Percentiles rank a stretch among this genome's conserved stretches.
Evolutionary conservation across 2,329 filamentous ascomycete genomes (phyloP).

Genomic region (Pseudofabraea citricarpa): DNA sequence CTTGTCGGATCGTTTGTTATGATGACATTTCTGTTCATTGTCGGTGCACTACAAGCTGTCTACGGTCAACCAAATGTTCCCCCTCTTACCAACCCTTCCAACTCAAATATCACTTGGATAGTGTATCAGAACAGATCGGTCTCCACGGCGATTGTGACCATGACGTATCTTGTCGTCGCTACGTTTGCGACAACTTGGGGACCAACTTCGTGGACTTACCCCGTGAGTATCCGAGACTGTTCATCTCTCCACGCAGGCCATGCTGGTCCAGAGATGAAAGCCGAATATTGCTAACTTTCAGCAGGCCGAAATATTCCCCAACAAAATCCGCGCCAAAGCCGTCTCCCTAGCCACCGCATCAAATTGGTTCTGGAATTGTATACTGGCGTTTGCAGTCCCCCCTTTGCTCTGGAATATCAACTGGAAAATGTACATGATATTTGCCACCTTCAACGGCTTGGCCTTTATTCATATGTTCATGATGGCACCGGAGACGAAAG

Average conservation of each 20-base stretch:
- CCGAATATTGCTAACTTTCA: too few relatives aligned
- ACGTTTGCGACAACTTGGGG: slow-evolving; percentile 61
- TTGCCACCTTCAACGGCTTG: slow-evolving; percentile 64
- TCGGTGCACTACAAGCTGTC: slow-evolving; percentile 55
- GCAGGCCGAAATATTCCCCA: slow-evolving; percentile 64
- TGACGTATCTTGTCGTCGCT: slow-evolving; percentile 69
- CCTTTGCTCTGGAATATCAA: slow-evolving; percentile 50
- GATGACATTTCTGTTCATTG: slow-evolving; percentile 56
- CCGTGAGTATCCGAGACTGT: too few relatives aligned
- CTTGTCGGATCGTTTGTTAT: slow-evolving; percentile 62
- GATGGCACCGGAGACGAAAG: slow-evolving; percentile 62
- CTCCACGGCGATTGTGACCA: slow-evolving; percentile 62
- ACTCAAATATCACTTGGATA: slow-evolving; percentile 52
- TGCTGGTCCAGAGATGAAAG: too few relatives aligned
- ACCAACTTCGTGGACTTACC: slow-evolving; percentile 46
- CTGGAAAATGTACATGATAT: slow-evolving; percentile 68
- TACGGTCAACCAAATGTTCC: slow-evolving; percentile 47
- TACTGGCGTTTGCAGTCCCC: slow-evolving; percentile 48
- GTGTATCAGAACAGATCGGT: slow-evolving; percentile 45
- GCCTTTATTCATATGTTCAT: slow-evolving; percentile 68
- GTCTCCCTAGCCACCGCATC: slow-evolving; percentile 70
- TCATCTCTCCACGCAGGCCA: too few relatives aligned
- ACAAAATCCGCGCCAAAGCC: slow-evolving; percentile 66
- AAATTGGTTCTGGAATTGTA: slow-evolving; percentile 74
- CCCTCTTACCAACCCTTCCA: slow-evolving; percentile 31